phyloP scores from a whole-genome alignment of 768 basidiomycete species.

The Suillus decipiens region DNA sequence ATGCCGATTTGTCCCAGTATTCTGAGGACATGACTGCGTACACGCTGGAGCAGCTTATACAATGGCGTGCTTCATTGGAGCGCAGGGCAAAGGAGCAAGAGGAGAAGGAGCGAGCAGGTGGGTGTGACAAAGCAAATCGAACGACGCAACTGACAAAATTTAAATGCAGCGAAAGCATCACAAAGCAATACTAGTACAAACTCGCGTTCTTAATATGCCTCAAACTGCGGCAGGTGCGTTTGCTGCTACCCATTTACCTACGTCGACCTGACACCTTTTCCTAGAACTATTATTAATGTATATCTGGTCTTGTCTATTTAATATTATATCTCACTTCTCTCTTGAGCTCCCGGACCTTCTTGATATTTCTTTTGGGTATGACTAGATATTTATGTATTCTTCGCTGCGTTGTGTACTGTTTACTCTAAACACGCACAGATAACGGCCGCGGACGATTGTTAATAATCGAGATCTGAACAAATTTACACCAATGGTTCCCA shows the following conservation, averaged over 20 bases:
- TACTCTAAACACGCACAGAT: not conserved
- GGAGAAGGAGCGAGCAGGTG: slow-evolving; percentile 5
- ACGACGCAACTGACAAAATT: not conserved
- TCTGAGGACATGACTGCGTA: slow-evolving; percentile 8
- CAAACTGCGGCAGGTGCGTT: not conserved
- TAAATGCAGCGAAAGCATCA: not conserved
- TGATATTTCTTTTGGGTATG: not conserved
- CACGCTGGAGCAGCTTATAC: slow-evolving; percentile 5
- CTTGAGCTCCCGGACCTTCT: not conserved
- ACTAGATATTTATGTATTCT: not conserved
- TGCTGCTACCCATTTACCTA: not conserved
- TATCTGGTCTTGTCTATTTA: not conserved
- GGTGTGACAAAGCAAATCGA: not conserved
- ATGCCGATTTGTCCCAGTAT: not conserved
- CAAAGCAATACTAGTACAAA: not conserved
- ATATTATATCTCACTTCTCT: not conserved
- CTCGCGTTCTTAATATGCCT: not conserved
- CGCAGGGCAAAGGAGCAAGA: slow-evolving; percentile 6
- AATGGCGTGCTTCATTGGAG: slow-evolving; percentile 1
- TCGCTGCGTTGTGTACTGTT: not conserved
- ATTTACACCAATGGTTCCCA: not conserved
- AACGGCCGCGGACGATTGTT: not conserved
- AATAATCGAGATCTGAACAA: not conserved
- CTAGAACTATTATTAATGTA: not conserved
- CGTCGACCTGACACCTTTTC: not conserved